phyloP scores from a whole-genome alignment of 2,329 filamentous ascomycete species.

The Talaromyces sp. region DNA sequence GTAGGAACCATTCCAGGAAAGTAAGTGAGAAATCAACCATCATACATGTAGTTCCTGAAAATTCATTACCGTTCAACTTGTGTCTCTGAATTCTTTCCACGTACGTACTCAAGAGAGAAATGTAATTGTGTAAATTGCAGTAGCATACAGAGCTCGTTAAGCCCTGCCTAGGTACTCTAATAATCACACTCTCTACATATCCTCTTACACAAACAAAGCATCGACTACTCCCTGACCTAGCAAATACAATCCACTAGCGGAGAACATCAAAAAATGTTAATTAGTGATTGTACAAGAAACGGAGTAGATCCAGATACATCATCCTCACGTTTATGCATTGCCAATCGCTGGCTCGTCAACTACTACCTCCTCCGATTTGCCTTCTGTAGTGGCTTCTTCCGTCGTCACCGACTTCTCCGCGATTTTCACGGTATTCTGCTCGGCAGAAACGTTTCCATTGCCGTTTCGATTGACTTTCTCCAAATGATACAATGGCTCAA shows the following conservation, averaged over 20 bases:
- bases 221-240: neutral
- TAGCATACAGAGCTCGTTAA: too few species aligned
- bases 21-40: too few species aligned
- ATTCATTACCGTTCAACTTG: too few species aligned
- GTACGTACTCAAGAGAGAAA: too few species aligned
- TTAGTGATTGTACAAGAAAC: neutral
- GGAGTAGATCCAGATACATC: neutral
- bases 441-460: neutral
- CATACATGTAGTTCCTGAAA: too few species aligned
- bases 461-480: constrained; percentile 22
- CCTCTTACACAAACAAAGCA: neutral
- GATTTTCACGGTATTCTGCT: neutral
- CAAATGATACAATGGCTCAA: constrained; percentile 55
- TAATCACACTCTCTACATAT: neutral
- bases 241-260: neutral
- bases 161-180: neutral
- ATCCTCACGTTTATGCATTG: neutral
- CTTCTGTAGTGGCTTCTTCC: neutral
- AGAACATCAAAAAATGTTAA: neutral
- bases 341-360: neutral
- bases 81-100: too few species aligned
- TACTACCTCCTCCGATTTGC: neutral
- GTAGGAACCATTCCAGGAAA: too few species aligned
- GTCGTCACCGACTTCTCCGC: neutral
- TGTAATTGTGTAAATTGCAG: too few species aligned